A percentile compares a stretch with the other conserved stretches of the same genome.
Conservation (phyloP, 129 eudicot species). For the Lactuca saligna region DNA sequence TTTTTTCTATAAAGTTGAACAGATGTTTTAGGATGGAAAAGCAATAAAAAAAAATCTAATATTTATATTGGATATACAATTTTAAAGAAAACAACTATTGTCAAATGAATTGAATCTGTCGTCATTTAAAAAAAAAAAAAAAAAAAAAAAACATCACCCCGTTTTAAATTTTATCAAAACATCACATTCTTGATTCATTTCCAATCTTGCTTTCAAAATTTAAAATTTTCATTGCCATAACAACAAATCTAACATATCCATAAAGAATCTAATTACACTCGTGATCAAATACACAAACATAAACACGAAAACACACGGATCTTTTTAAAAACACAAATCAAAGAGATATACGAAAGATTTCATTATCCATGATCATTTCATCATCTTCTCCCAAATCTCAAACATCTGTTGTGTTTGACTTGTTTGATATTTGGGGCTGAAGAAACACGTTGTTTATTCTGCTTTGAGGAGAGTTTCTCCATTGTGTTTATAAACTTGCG, state of each 20-base stretch:
- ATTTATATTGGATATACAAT: too few relatives aligned
- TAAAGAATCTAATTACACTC: constrained; percentile 33
- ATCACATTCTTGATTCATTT: constrained; percentile 10
- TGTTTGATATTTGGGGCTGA: constrained; percentile 47
- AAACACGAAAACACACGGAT: constrained; percentile 20
- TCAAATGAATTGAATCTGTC: too few relatives aligned
- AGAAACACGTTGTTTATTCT: constrained; percentile 40
- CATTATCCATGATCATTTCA: not conserved
- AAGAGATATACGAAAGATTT: constrained; percentile 17
- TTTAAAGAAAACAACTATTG: too few relatives aligned
- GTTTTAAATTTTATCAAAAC: not conserved
- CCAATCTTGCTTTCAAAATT: not conserved
- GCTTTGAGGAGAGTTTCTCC: constrained; percentile 75
- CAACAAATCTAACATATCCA: constrained; percentile 24
- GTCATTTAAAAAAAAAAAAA: too few relatives aligned
- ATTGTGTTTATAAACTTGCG: constrained; percentile 74
- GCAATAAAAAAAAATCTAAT: too few relatives aligned
- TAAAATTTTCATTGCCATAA: constrained; percentile 11
- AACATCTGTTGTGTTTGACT: constrained; percentile 72
- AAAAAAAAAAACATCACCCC: too few relatives aligned
- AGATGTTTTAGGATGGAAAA: too few relatives aligned
- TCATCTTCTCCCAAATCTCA: constrained; percentile 59
- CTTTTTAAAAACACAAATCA: constrained; percentile 14
- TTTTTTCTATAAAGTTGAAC: too few relatives aligned
- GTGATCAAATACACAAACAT: constrained; percentile 10